Percentiles rank a stretch among this genome's conserved stretches.
These are phyloP conservation scores for Magnaporthiopsis incrustans DNA, from an alignment of 2,329 filamentous ascomycete species.

Conservation along the genomic window DNA sequence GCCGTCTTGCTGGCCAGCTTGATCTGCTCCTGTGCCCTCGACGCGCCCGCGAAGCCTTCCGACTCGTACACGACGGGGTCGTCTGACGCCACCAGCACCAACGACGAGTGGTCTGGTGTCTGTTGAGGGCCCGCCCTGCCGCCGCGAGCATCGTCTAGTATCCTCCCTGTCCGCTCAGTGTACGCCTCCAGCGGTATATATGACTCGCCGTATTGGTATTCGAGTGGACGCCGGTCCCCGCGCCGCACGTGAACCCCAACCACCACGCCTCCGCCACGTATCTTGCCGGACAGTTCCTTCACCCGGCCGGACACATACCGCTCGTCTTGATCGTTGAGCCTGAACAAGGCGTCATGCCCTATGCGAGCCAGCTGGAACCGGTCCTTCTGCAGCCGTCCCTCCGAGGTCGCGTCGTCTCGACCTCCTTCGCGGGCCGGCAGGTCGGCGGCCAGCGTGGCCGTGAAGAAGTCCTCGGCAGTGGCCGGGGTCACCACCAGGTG, in stretches of 20 bases:
- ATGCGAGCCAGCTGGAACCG: conserved; percentile 60
- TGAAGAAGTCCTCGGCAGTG: conserved; percentile 57
- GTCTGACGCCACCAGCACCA: conserved; percentile 67
- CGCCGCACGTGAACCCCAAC: conserved; percentile 74
- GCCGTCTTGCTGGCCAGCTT: conserved; percentile 59
- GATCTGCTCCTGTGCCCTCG: conserved; percentile 67
- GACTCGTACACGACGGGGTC: conserved; percentile 67
- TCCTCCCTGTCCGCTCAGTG: conserved; percentile 45
- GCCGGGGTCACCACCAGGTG: conserved; percentile 68
- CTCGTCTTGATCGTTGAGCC: conserved; percentile 56
- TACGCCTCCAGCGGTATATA: conserved; percentile 72
- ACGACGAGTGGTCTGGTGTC: conserved; percentile 28
- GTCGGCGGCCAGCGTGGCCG: conserved; percentile 27
- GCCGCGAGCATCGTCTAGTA: conserved; percentile 44
- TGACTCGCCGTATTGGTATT: conserved; percentile 67
- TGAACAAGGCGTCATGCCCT: conserved; percentile 69
- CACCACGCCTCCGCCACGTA: conserved; percentile 39
- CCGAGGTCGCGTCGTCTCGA: conserved; percentile 13
- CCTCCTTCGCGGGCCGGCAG: background rate
- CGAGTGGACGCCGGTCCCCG: conserved; percentile 69
- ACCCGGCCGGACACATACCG: conserved; percentile 55
- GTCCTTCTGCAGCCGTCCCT: conserved; percentile 32
- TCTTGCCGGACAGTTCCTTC: conserved; percentile 42
- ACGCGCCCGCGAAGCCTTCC: conserved; percentile 48
- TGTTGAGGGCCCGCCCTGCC: conserved; percentile 21